phyloP scores from a whole-genome alignment of 2,329 filamentous ascomycete species.

The Curvularia verruculosa region DNA sequence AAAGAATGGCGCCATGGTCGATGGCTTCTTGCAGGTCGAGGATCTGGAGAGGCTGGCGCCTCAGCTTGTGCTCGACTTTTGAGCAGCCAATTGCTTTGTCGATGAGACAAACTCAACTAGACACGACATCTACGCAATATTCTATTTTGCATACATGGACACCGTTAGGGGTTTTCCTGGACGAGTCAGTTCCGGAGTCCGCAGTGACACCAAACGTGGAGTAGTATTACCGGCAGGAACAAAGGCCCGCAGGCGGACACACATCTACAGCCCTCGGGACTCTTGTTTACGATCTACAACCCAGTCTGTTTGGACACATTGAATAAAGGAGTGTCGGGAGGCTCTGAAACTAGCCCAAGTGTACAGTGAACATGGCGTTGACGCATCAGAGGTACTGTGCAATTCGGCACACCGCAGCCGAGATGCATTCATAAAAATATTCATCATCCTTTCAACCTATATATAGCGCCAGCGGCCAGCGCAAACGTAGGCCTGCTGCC shows the following conservation, averaged over 20 bases:
- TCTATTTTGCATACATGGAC: neutral
- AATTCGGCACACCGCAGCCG: neutral
- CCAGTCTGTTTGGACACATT: neutral
- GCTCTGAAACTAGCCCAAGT: neutral
- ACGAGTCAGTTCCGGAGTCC: neutral
- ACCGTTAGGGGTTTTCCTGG: neutral
- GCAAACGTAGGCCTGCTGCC: neutral
- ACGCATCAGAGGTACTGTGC: neutral
- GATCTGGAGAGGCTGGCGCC: conserved; percentile 88
- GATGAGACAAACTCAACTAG: neutral
- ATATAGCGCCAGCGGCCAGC: neutral
- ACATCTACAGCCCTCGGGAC: neutral
- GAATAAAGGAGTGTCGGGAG: neutral
- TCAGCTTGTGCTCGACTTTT: conserved; percentile 86
- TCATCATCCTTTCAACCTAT: neutral
- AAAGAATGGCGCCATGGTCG: conserved; percentile 42
- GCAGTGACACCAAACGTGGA: neutral
- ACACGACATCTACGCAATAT: neutral
- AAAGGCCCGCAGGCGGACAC: neutral
- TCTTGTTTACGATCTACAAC: neutral
- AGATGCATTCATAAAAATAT: conserved; percentile 3
- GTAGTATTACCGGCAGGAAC: neutral
- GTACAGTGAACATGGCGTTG: neutral
- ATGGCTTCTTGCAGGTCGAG: conserved; percentile 81
- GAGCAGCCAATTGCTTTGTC: conserved; percentile 19